phyloP scores from a whole-genome alignment of 768 basidiomycete genomes.

The Galerina sulciceps region DNA sequence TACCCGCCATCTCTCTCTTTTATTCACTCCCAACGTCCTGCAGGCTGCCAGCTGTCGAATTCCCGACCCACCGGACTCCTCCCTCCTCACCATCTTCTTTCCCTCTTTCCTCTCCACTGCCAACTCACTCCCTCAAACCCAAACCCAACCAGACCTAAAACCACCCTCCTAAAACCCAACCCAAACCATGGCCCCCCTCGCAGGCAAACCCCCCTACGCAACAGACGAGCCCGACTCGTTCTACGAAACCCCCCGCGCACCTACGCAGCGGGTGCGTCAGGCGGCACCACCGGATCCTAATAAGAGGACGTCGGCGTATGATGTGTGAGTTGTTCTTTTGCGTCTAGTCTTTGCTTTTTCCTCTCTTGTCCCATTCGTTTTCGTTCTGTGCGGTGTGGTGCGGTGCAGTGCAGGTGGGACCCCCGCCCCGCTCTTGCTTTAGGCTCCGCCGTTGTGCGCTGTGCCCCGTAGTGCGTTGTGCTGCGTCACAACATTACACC shows the following conservation, averaged over 20 bases:
- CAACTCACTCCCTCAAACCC: too few species aligned
- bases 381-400: not conserved
- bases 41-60: too few species aligned
- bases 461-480: not conserved
- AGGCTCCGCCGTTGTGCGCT: too few species aligned
- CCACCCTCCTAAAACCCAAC: not conserved
- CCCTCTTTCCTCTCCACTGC: too few species aligned
- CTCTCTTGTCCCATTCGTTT: not conserved
- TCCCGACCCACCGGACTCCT: too few species aligned
- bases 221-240: slow-evolving; percentile 69
- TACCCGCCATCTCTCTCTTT: too few species aligned
- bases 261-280: slow-evolving; percentile 41
- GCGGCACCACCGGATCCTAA: slow-evolving; percentile 55
- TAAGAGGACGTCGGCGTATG: slow-evolving; percentile 64
- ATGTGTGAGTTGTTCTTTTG: slow-evolving; percentile 54
- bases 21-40: too few species aligned
- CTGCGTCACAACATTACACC: too few species aligned
- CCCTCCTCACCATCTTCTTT: too few species aligned
- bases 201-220: slow-evolving; percentile 68
- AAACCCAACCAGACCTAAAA: not conserved
- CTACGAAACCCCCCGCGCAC: slow-evolving; percentile 51
- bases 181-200: slow-evolving; percentile 39
- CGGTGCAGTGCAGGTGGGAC: too few species aligned
- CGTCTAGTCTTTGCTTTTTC: not conserved
- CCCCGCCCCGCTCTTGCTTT: too few species aligned